Conservation (phyloP, 2,329 filamentous ascomycete genomes). For the Fusarium pseudocircinatum region DNA sequence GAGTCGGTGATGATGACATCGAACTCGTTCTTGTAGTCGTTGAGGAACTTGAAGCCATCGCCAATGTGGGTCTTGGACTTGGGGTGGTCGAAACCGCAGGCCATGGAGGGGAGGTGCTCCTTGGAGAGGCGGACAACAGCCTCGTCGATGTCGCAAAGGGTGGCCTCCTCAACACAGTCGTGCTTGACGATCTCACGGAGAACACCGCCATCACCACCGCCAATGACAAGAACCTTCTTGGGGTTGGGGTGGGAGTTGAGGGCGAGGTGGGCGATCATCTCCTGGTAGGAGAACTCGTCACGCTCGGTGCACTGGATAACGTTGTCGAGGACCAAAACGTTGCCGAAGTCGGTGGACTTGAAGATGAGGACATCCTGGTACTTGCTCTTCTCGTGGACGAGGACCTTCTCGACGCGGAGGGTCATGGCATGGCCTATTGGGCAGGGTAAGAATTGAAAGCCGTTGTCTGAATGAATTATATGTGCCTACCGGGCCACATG, state of each 20-base stretch:
- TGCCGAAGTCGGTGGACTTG: constrained; percentile 96
- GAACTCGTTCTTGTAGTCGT: constrained; percentile 95
- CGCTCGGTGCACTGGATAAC: constrained; percentile 99
- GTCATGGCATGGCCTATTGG: constrained; percentile 91
- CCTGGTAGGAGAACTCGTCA: constrained; percentile 99
- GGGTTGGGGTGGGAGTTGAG: constrained; percentile 99
- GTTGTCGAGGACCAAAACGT: constrained; percentile 96
- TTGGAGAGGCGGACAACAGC: constrained; percentile 98
- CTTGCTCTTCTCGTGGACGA: constrained; percentile 99
- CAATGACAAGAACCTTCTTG: constrained; percentile 98
- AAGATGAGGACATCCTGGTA: constrained; percentile 99
- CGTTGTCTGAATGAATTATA: neutral
- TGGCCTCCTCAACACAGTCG: constrained; percentile 93
- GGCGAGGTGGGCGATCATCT: constrained; percentile 99
- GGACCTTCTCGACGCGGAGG: constrained; percentile 94
- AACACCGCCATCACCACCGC: constrained; percentile 96
- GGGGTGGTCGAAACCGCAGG: constrained; percentile 90
- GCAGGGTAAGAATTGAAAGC: constrained; percentile 1
- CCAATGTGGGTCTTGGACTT: constrained; percentile 93
- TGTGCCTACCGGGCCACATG: constrained; percentile 84
- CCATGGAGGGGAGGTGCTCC: constrained; percentile 96
- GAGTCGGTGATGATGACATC: constrained; percentile 99
- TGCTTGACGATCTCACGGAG: constrained; percentile 99
- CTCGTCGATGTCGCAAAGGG: constrained; percentile 98
- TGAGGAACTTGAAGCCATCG: constrained; percentile 98